Evolutionary conservation across 2,329 filamentous ascomycete genomes (phyloP), one percentile per base, ranked within the genome.

Genomic region (Paracoccidioides lutzii): DNA sequence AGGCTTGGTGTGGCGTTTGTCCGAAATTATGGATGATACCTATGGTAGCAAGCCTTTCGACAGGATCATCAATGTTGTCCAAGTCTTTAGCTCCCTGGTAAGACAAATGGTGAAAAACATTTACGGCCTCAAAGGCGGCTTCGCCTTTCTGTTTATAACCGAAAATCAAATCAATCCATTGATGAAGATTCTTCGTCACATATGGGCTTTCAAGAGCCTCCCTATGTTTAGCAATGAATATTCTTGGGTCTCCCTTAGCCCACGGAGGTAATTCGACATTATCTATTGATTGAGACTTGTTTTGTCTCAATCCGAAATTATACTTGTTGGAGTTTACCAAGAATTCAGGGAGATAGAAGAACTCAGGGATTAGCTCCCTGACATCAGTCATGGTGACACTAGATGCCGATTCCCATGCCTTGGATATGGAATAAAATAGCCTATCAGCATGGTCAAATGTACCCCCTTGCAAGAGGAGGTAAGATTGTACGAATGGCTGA

Each of bases 1-100:
- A 98, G 14, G 97, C 86, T 68, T 98, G 94, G 63, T 94, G 87
- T 1, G 94, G 93, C 1, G 94, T 98, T 69, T 98, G 93, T 0
- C 93, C 93, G 69, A 98, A 98, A 64, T 97, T 97, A 71, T 98
- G 91, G 63, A 98, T 97, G 62, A 96, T 95, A 38, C 89, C 89
- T 54, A 95, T 96, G 0, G 90, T 91, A 4, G 91, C 88, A 5
- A 90, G 77, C 45, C 90, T 81, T 69, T 97, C 90, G 55, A 91
- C 82, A 0, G 88, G 86, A 66, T 97, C 91, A 6, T 85, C 82
- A 58, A 98, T 97, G 53, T 83, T 84, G 68, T 98, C 93, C 4
- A 98, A 75, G 67, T 98, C 88, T 60, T 88, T 94, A 2, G 91
- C 90, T 5, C 93, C 94, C 59, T 90, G 87, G 66, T 98, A 98